phyloP scores from a whole-genome alignment of 2,329 filamentous ascomycete species.

The Fusarium burgessii region DNA sequence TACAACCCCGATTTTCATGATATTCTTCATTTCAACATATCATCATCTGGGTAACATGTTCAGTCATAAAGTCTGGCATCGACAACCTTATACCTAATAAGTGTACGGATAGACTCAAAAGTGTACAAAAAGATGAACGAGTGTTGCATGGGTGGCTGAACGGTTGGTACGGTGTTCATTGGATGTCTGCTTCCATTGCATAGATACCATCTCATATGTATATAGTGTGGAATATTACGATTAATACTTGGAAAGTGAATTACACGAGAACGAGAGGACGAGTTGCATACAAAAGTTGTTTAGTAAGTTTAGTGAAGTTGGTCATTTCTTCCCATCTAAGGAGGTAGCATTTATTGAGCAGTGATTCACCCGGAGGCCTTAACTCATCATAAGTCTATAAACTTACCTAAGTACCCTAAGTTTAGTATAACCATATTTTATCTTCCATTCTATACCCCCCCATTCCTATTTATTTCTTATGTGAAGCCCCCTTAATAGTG shows the following conservation, averaged over 20 bases:
- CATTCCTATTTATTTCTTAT: too few species aligned
- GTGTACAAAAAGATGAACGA: slow-evolving; percentile 13
- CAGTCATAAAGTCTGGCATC: background rate
- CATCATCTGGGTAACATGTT: slow-evolving; percentile 1
- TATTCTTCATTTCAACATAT: slow-evolving; percentile 7
- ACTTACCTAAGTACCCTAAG: too few species aligned
- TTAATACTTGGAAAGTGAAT: slow-evolving; percentile 10
- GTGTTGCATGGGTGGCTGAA: slow-evolving; percentile 24
- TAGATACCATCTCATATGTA: slow-evolving; percentile 45
- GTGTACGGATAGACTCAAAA: slow-evolving; percentile 31
- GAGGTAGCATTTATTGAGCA: too few species aligned
- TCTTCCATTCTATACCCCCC: too few species aligned
- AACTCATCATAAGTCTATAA: too few species aligned
- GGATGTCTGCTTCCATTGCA: slow-evolving; percentile 31
- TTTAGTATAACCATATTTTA: too few species aligned
- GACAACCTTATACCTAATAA: slow-evolving; percentile 36
- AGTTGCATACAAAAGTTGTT: background rate
- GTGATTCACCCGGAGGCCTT: too few species aligned
- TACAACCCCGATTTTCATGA: background rate
- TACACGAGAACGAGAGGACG: background rate
- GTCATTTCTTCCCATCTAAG: background rate
- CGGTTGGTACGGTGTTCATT: slow-evolving; percentile 30
- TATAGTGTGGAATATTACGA: slow-evolving; percentile 36
- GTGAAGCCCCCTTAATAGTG: too few species aligned
- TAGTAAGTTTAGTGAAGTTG: background rate